phyloP scores from a whole-genome alignment of 169 alveolate species.

The Plasmodium inui region DNA sequence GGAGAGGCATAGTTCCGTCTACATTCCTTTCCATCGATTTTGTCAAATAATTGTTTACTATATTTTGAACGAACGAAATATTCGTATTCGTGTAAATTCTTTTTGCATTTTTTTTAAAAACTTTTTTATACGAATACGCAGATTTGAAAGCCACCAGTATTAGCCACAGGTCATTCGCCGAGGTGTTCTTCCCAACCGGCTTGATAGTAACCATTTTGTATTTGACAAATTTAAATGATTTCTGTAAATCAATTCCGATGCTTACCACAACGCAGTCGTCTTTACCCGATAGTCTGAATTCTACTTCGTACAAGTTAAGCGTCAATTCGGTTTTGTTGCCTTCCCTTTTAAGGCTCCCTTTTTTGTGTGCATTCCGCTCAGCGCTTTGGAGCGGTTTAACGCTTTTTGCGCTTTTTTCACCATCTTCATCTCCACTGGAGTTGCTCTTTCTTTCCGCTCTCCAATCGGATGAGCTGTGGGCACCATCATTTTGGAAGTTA shows the following conservation, averaged over 20 bases:
- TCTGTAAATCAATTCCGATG: slow-evolving; percentile 28
- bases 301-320: slow-evolving; percentile 60
- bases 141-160: slow-evolving; percentile 59
- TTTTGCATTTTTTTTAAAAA: slow-evolving; percentile 32
- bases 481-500: background rate
- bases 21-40: slow-evolving; percentile 11
- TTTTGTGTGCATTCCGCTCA: background rate
- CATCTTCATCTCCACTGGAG: background rate
- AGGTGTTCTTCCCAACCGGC: slow-evolving; percentile 10
- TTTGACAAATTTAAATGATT: slow-evolving; percentile 9
- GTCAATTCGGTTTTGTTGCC: background rate
- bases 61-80: slow-evolving; percentile 56
- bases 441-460: background rate
- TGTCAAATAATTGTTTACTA: slow-evolving; percentile 33
- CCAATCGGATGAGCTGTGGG: background rate
- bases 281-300: slow-evolving; percentile 41
- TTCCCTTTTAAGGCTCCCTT: background rate
- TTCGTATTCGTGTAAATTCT: slow-evolving; percentile 34
- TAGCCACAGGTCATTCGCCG: slow-evolving; percentile 28
- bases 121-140: slow-evolving; percentile 34
- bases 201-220: slow-evolving; percentile 49
- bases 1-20: slow-evolving; percentile 41
- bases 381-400: background rate
- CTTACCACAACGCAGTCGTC: slow-evolving; percentile 31
- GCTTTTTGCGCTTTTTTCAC: background rate